These are phyloP conservation scores for Canariomyces notabilis DNA, from an alignment of 2,329 filamentous ascomycete species.

Conservation along the genomic window DNA sequence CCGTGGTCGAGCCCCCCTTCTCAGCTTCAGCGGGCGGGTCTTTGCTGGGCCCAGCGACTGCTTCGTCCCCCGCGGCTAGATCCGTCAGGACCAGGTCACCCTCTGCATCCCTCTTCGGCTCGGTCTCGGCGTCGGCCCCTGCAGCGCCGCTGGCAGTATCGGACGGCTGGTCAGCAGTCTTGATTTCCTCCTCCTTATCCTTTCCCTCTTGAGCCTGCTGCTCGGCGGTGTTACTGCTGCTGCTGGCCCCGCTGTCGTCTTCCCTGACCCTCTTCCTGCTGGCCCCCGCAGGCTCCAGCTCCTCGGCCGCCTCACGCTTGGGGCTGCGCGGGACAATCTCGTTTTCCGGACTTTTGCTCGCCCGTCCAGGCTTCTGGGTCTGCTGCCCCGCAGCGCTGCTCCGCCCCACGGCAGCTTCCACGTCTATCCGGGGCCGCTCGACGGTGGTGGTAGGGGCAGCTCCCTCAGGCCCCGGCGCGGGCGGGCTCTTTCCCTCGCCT, in stretches of 20 bases:
- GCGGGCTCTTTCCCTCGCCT: constrained; percentile 53
- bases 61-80: too few relatives aligned
- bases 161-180: too few relatives aligned
- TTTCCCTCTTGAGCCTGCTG: not conserved
- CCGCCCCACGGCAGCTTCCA: constrained; percentile 57
- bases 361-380: not conserved
- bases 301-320: constrained; percentile 53
- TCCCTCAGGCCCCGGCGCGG: too few relatives aligned
- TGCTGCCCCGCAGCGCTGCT: constrained; percentile 26
- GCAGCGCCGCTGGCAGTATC: too few relatives aligned
- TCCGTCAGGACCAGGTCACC: constrained; percentile 16
- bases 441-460: constrained; percentile 35
- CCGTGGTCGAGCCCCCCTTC: not conserved
- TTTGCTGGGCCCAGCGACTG: not conserved
- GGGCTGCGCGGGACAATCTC: constrained; percentile 32
- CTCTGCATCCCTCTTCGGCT: constrained; percentile 12
- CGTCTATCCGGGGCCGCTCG: constrained; percentile 52
- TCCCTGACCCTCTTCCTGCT: constrained; percentile 47
- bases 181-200: too few relatives aligned
- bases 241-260: constrained; percentile 22
- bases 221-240: not conserved
- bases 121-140: not conserved
- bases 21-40: not conserved
- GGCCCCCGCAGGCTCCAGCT: constrained; percentile 32
- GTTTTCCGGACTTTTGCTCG: constrained; percentile 9